A percentile compares a stretch with the other conserved stretches of the same genome.
These are phyloP conservation scores for Phytopythium delawarense DNA, from an alignment of 352 stramenopile species.

Conservation along the genomic window DNA sequence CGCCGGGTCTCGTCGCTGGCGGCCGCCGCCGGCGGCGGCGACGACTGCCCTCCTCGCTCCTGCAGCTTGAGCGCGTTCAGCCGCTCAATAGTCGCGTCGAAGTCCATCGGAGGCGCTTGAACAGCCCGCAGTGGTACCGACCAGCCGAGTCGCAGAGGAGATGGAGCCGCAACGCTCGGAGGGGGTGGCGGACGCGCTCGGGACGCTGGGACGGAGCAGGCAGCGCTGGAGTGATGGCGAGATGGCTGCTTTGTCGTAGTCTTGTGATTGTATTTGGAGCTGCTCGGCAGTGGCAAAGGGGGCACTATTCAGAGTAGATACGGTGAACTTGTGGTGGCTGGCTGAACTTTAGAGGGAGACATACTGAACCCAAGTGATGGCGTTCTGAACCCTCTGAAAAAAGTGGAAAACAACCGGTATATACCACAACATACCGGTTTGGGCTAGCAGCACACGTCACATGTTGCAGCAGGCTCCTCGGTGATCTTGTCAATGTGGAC, in stretches of 20 bases:
- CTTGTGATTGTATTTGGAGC: not conserved
- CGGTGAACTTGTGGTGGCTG: not conserved
- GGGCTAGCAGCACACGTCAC: not conserved
- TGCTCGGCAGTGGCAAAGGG: not conserved
- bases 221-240: not conserved
- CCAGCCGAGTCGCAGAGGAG: not conserved
- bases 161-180: not conserved
- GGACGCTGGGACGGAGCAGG: not conserved
- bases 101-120: conserved; percentile 22
- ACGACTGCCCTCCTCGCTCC: conserved; percentile 11
- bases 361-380: not conserved
- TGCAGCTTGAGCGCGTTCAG: conserved; percentile 72
- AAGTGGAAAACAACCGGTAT: not conserved
- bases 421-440: not conserved
- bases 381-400: not conserved
- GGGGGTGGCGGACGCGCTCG: not conserved
- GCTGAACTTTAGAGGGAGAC: not conserved
- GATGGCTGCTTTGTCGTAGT: conserved; percentile 4
- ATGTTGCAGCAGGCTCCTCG: not conserved
- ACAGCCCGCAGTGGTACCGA: not conserved
- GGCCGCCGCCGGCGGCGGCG: conserved; percentile 1
- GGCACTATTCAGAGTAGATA: conserved; percentile 6
- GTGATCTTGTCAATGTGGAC: too few relatives aligned
- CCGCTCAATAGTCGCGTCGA: conserved; percentile 70
- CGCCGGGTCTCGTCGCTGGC: conserved; percentile 26